Base-by-base conservation (phyloP, 1,139 yeast species). In the Protomyces macrosporus region DNA sequence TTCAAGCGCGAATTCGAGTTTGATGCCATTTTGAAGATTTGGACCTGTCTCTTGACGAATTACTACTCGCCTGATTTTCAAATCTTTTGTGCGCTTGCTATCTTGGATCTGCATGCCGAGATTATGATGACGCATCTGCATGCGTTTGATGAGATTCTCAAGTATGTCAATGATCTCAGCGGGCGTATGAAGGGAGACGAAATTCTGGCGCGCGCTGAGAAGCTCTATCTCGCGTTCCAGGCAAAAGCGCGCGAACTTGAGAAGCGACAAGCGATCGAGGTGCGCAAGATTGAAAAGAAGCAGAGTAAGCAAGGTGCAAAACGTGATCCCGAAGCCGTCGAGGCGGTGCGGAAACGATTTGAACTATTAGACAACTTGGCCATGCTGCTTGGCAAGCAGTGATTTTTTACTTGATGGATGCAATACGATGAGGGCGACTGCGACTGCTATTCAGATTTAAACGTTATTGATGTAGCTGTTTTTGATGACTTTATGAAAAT, bases 41-140 rank as follows among this genome's bases (percentile, higher is more conserved):
- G 98, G 98, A 98, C 95, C 72, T 84, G 88, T n/a, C 78, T 93
- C 65, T 90, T 95, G 86, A 91, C 98, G 0, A 95, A 93, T 75
- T 86, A 77, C 72, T 84, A 88, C 71, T 82, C 91, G 0, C 84
- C 93, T 9, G 98, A 93, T 73, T 90, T 87, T 73, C 95, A 90
- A 70, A 76, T 93, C 54, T 90, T 93, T 72, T 81, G 93, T 71
- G 95, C 96, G 23, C 77, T 93, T 69, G 93, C 96, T 0, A 86
- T 93, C 30, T 79, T 95, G 63, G 95, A 93, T 71, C 90, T 89
- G 71, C 87, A 91, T 74, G 90, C 90, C 71, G 82, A 87, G 58
- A 84, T 88, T 39, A 88, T 93, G 54, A 83, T 86, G 69, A 83
- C 85, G 60, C 88, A 90, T 71, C 78, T 91, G 67, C 77, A 78